Evolutionary conservation across 2,329 filamentous ascomycete genomes (phyloP).

Genomic region (Fusarium chuoi): DNA sequence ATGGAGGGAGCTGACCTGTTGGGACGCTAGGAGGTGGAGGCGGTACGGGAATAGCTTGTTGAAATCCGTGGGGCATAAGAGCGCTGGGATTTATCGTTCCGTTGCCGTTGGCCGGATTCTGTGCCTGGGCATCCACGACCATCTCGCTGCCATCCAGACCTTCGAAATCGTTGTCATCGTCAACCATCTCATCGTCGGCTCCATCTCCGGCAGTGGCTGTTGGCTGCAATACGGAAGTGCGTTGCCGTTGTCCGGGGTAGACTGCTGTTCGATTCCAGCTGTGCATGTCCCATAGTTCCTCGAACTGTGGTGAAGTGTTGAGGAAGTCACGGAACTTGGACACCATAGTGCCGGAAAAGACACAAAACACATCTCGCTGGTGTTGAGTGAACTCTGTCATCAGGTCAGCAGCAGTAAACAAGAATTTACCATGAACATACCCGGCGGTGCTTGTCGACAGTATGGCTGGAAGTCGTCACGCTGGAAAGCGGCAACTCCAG

Average conservation of each 20-base stretch:
- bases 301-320: constrained; percentile 65
- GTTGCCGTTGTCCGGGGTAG: constrained; percentile 8
- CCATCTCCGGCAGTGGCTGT: constrained; percentile 42
- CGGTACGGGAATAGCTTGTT: constrained; percentile 44
- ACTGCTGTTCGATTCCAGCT: constrained; percentile 19
- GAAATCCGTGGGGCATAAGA: constrained; percentile 17
- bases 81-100: constrained; percentile 6
- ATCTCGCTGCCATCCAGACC: constrained; percentile 54
- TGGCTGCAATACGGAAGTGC: constrained; percentile 12
- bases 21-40: constrained; percentile 41
- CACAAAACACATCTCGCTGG: constrained; percentile 95
- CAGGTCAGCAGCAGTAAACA: constrained; percentile 39
- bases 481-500: constrained; percentile 91
- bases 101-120: constrained; percentile 38
- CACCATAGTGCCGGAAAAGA: constrained; percentile 92
- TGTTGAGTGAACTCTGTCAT: constrained; percentile 88
- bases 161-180: constrained; percentile 58
- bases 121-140: constrained; percentile 48
- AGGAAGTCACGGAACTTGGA: constrained; percentile 80
- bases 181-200: constrained; percentile 56
- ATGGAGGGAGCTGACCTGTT: constrained; percentile 39
- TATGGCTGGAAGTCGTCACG: constrained; percentile 85
- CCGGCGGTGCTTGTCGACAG: constrained; percentile 84
- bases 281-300: constrained; percentile 52
- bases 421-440: constrained; percentile 54